Evolutionary conservation across 2,329 filamentous ascomycete species (phyloP), one percentile per base, ranked within the genome.

Genomic region (Nemania abortiva): DNA sequence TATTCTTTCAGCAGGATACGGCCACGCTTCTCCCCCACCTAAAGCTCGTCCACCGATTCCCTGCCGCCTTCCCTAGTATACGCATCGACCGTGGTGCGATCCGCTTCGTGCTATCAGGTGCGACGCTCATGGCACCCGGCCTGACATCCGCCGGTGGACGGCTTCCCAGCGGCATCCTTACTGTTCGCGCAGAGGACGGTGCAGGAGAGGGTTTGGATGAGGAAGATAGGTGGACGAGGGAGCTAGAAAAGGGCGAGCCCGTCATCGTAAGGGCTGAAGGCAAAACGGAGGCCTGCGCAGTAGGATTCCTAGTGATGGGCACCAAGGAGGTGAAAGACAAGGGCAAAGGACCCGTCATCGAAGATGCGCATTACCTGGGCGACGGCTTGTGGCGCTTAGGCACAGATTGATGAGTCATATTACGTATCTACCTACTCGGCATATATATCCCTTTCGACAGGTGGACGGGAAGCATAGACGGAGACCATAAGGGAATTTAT

Each of bases 11-110:
- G 85, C 90, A 94, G 78, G 88, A 89, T 81, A 80, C 90, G 78
- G 89, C 91, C 75, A 88, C 90, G 2, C 87, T 97, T 65, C 88
- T 98, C 68, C 96, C 96, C 0, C 96, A 98, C 81, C 90, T 99
- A 13, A 88, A 88, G 56, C 90, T 98, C 76, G 90, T 99, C 45
- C 96, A 99, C 85, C 89, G 91, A 75, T 98, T 95, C 84, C 96
- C 96, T 10, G 84, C 89, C 74, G 92, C 90, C 68, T 95, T 99
- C 80, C 91, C 92, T 20, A 91, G 89, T 61, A 86, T 99, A 66
- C 91, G 95, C 68, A 97, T 98, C 80, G 96, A 99, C 81, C 90
- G 96, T 58, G 96, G 96, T 70, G 96, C 96, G 5, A 98, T 99
- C 78, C 93, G 96, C 70, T 99, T 99, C 83, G 95, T 99, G 29